phyloP scores from a whole-genome alignment of 805 yeast genomes.

The Kodamaea sagamina region DNA sequence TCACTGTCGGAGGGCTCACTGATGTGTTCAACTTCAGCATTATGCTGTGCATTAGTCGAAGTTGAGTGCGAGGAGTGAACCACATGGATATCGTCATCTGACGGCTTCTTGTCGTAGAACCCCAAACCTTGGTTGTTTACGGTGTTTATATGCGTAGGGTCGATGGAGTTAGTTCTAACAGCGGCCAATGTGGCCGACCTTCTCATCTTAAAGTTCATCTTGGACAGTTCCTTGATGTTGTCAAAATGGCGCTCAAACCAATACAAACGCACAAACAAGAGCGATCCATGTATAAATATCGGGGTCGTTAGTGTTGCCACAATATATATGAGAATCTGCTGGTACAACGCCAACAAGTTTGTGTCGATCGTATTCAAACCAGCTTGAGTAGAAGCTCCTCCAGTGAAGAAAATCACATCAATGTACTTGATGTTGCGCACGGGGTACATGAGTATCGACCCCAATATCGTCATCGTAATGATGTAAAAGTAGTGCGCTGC shows the following conservation, averaged over 20 bases:
- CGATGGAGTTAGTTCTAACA: constrained; percentile 44
- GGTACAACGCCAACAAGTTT: constrained; percentile 67
- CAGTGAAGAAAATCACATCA: constrained; percentile 75
- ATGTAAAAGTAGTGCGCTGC: constrained; percentile 78
- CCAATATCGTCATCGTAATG: constrained; percentile 54
- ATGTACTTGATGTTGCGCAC: constrained; percentile 64
- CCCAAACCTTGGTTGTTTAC: constrained; percentile 36
- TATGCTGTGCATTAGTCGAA: constrained; percentile 9
- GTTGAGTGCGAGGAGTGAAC: constrained; percentile 20
- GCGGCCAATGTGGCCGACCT: constrained; percentile 73
- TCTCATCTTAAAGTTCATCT: constrained; percentile 76
- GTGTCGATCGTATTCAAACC: constrained; percentile 82
- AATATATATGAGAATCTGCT: constrained; percentile 73
- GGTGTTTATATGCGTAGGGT: constrained; percentile 29
- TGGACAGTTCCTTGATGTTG: constrained; percentile 76
- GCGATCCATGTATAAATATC: constrained; percentile 77
- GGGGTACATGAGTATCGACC: constrained; percentile 80
- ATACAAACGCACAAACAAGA: constrained; percentile 76
- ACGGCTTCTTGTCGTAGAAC: constrained; percentile 10
- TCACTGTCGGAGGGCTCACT: constrained; percentile 48
- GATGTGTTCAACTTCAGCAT: constrained; percentile 28
- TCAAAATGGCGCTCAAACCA: constrained; percentile 90
- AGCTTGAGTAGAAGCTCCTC: constrained; percentile 85
- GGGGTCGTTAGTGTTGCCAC: constrained; percentile 76
- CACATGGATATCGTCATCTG: constrained; percentile 7